These are phyloP conservation scores for Elasticomyces elasticus DNA, from an alignment of 495 filamentous ascomycete species.

Conservation along the genomic window DNA sequence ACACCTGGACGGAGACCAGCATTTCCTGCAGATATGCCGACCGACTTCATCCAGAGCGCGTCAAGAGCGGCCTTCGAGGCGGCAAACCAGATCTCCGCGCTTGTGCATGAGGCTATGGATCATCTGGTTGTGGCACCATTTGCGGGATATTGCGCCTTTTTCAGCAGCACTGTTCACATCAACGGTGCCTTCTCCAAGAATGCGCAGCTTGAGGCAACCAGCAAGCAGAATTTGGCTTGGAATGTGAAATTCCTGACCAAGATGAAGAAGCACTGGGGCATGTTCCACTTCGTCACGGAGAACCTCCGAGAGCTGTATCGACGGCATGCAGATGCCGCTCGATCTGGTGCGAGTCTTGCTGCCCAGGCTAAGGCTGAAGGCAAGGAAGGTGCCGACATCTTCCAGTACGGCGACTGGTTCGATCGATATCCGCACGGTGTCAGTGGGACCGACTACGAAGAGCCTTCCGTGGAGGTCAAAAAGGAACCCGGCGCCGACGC, in stretches of 20 bases:
- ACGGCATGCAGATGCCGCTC: slow-evolving; percentile 70
- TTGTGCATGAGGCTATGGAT: slow-evolving; percentile 70
- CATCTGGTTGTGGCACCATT: slow-evolving; percentile 83
- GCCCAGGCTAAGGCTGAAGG: slow-evolving; percentile 46
- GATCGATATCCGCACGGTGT: slow-evolving; percentile 90
- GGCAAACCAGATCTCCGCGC: slow-evolving; percentile 77
- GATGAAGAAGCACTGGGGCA: slow-evolving; percentile 96
- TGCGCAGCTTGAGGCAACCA: slow-evolving; percentile 57
- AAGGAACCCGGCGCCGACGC: slow-evolving; percentile 70
- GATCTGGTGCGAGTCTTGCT: slow-evolving; percentile 7
- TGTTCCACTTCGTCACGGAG: slow-evolving; percentile 93
- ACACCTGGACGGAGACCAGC: slow-evolving; percentile 51
- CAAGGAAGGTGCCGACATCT: slow-evolving; percentile 45
- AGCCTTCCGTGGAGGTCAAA: slow-evolving; percentile 52
- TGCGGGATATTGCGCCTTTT: slow-evolving; percentile 86
- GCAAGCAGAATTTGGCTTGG: slow-evolving; percentile 76
- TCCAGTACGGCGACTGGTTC: slow-evolving; percentile 98
- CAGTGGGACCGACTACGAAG: slow-evolving; percentile 70
- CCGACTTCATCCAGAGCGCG: slow-evolving; percentile 66
- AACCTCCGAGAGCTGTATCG: slow-evolving; percentile 85
- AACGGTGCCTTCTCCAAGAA: slow-evolving; percentile 85
- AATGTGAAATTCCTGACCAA: slow-evolving; percentile 85
- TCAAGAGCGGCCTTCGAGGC: slow-evolving; percentile 69
- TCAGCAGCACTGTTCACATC: slow-evolving; percentile 85
- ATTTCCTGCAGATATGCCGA: slow-evolving; percentile 61